A percentile compares a stretch with the other conserved stretches of the same genome.
Evolutionary conservation across 1,139 yeast species (phyloP).

Genomic region (Yamadazyma sp.): DNA sequence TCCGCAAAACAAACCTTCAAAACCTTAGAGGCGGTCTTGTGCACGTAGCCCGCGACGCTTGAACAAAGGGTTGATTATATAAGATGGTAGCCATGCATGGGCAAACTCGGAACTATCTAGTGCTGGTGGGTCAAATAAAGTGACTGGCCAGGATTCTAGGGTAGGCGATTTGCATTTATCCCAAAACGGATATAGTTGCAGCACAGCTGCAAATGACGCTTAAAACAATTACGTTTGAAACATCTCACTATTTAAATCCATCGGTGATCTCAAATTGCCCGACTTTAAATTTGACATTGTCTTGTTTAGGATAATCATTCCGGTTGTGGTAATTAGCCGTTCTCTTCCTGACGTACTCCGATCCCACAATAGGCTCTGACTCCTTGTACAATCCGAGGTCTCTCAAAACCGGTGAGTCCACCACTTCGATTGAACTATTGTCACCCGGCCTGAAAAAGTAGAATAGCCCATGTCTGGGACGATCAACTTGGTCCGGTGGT

Average conservation of each 20-base stretch:
- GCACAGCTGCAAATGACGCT: no score
- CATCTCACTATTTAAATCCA: conserved; percentile 17
- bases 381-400: conserved; percentile 26
- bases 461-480: conserved; percentile 32
- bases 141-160: no score
- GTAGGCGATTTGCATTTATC: no score
- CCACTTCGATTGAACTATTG: conserved; percentile 25
- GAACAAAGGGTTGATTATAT: no score
- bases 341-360: conserved; percentile 30
- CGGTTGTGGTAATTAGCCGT: conserved; percentile 29
- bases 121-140: no score
- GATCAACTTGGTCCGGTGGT: conserved; percentile 28
- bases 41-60: no score
- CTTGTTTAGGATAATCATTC: conserved; percentile 22
- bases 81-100: no score
- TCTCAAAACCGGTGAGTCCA: conserved; percentile 31
- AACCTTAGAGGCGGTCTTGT: no score
- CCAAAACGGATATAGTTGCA: no score
- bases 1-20: conserved; percentile 7
- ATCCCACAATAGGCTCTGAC: conserved; percentile 24
- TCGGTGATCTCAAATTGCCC: conserved; percentile 29
- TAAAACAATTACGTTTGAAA: not conserved
- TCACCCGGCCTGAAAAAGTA: conserved; percentile 37
- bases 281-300: conserved; percentile 24
- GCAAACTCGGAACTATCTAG: no score